Conservation (phyloP, 2,329 filamentous ascomycete species). For the Talaromyces sp. region DNA sequence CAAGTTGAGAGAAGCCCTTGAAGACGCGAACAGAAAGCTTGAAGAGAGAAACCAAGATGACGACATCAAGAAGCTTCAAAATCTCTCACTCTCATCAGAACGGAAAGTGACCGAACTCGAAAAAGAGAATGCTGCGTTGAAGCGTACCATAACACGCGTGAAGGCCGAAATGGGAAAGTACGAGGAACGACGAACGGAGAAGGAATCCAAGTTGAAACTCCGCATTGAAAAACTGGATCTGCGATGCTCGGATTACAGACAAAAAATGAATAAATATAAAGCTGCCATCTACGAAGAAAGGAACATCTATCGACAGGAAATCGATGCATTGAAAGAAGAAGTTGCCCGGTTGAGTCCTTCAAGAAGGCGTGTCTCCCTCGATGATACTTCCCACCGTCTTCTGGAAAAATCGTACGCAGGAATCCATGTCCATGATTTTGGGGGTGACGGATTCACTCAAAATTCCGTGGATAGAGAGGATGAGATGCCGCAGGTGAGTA, state of each 20-base stretch:
- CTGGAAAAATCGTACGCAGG: slow-evolving; percentile 28
- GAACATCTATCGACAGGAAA: slow-evolving; percentile 37
- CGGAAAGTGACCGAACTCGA: slow-evolving; percentile 40
- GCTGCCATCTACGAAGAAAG: slow-evolving; percentile 37
- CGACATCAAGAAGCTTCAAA: slow-evolving; percentile 35
- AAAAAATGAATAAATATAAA: slow-evolving; percentile 39
- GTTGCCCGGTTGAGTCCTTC: slow-evolving; percentile 29
- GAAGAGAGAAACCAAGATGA: slow-evolving; percentile 32
- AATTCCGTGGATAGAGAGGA: neutral
- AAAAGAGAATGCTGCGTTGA: slow-evolving; percentile 41
- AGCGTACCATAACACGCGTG: slow-evolving; percentile 38
- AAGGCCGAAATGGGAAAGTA: slow-evolving; percentile 44
- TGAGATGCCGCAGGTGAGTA: slow-evolving; percentile 14
- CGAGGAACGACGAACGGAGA: slow-evolving; percentile 41
- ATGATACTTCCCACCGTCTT: slow-evolving; percentile 27
- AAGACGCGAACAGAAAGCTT: slow-evolving; percentile 34
- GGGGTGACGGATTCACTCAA: neutral
- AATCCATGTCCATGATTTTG: slow-evolving; percentile 17
- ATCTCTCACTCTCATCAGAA: slow-evolving; percentile 38
- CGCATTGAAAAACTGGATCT: slow-evolving; percentile 38
- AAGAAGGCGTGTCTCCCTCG: slow-evolving; percentile 22
- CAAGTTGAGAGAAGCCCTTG: slow-evolving; percentile 34
- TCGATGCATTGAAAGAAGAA: slow-evolving; percentile 35
- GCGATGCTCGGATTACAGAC: slow-evolving; percentile 40
- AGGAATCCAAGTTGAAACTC: slow-evolving; percentile 41